Evolutionary conservation across 139 green algal species (phyloP).

Genomic region (Microglena sp.): DNA sequence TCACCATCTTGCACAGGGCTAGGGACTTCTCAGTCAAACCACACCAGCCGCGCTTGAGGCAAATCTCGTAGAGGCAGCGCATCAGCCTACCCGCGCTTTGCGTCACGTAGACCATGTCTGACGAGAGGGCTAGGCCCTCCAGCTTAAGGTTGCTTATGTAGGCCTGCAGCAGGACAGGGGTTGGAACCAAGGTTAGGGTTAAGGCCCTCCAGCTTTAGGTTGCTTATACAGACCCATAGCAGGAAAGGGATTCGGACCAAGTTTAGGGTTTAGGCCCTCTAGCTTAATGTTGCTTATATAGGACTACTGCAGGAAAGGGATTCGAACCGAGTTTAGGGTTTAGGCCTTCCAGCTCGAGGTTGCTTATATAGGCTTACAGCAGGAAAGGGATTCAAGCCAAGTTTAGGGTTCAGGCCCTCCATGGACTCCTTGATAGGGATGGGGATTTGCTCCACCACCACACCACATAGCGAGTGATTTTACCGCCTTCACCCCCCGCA

Average conservation of each 20-base stretch:
- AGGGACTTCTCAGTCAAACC: conserved; percentile 76
- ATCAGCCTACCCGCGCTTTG: conserved; percentile 86
- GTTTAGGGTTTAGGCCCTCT: conserved; percentile 86
- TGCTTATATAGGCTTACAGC: conserved; percentile 83
- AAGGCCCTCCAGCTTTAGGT: not conserved
- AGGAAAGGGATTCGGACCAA: too few species aligned
- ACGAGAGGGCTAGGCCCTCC: conserved; percentile 82
- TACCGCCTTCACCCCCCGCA: not conserved
- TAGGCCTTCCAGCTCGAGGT: conserved; percentile 92
- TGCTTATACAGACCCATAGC: not conserved
- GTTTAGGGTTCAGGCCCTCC: not conserved
- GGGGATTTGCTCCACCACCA: conserved; percentile 94
- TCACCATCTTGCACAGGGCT: conserved; percentile 90
- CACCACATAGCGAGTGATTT: too few species aligned
- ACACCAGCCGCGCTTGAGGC: conserved; percentile 87
- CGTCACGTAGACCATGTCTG: conserved; percentile 97
- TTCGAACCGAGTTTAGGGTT: too few species aligned
- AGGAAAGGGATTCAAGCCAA: not conserved
- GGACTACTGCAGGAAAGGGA: too few species aligned
- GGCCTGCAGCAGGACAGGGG: conserved; percentile 49
- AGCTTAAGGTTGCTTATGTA: conserved; percentile 93
- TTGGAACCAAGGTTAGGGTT: not conserved
- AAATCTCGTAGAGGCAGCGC: conserved; percentile 95
- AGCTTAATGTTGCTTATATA: conserved; percentile 32
- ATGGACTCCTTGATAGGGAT: conserved; percentile 93